phyloP scores from a whole-genome alignment of 768 basidiomycete genomes.

The Amanita inopinata region DNA sequence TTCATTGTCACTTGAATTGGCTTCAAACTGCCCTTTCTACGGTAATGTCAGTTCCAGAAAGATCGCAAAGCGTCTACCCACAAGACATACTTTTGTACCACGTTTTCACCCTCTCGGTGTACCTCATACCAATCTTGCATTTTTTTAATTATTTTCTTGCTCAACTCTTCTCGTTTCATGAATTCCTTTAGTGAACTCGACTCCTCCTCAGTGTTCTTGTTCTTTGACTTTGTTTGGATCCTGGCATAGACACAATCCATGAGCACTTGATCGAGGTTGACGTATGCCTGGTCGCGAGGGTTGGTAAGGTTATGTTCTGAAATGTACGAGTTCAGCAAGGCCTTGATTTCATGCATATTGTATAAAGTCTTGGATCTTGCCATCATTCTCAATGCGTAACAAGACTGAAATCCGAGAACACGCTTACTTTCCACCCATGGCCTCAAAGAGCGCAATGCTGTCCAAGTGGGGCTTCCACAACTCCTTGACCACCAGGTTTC shows the following conservation, averaged over 20 bases:
- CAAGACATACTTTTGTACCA: conserved; percentile 45
- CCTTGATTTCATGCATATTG: conserved; percentile 44
- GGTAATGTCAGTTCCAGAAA: neutral
- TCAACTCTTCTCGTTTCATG: conserved; percentile 57
- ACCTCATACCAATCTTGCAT: conserved; percentile 80
- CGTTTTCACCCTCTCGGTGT: conserved; percentile 41
- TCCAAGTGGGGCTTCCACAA: conserved; percentile 66
- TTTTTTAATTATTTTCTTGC: conserved; percentile 39
- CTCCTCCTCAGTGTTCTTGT: conserved; percentile 16
- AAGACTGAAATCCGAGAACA: neutral
- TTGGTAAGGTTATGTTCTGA: conserved; percentile 53
- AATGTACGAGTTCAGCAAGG: conserved; percentile 56
- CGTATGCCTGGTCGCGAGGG: conserved; percentile 51
- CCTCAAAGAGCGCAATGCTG: conserved; percentile 52
- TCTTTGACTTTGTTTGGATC: conserved; percentile 21
- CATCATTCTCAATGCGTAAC: neutral
- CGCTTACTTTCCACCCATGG: conserved; percentile 50
- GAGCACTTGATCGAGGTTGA: conserved; percentile 54
- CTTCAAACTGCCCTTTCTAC: conserved; percentile 67
- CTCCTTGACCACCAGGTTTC: conserved; percentile 51
- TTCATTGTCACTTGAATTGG: conserved; percentile 66
- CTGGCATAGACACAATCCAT: conserved; percentile 27
- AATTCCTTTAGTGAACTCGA: conserved; percentile 28
- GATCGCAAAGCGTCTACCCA: neutral
- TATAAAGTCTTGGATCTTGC: conserved; percentile 44